A percentile compares a stretch with the other conserved stretches of the same genome.
These are phyloP conservation scores for Kodamaea ohmeri DNA, from an alignment of 1,139 yeast genomes.

Conservation along the genomic window DNA sequence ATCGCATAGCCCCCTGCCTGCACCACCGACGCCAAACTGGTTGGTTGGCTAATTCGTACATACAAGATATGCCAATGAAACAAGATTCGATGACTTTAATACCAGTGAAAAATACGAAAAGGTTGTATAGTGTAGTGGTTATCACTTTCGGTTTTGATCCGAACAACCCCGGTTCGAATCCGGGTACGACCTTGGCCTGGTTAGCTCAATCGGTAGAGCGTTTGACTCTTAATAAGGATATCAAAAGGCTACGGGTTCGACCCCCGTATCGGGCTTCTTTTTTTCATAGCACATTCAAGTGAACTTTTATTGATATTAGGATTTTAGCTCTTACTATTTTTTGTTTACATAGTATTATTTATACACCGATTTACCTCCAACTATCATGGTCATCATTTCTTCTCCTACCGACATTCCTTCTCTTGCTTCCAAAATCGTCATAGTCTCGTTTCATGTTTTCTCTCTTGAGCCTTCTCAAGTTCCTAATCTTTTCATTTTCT, in stretches of 20 bases:
- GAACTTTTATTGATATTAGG: background rate
- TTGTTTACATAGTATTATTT: too few relatives aligned
- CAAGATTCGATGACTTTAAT: too few relatives aligned
- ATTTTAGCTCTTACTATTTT: too few relatives aligned
- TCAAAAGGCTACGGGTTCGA: constrained; percentile 22
- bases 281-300: background rate
- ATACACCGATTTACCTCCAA: constrained; percentile 6
- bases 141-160: constrained; percentile 58
- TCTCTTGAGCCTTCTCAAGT: constrained; percentile 85
- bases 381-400: constrained; percentile 11
- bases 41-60: too few relatives aligned
- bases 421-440: constrained; percentile 34
- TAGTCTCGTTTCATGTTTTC: constrained; percentile 71
- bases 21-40: too few relatives aligned
- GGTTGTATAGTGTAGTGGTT: constrained; percentile 53
- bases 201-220: constrained; percentile 35
- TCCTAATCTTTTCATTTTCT: constrained; percentile 92
- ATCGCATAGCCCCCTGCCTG: too few relatives aligned
- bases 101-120: too few relatives aligned
- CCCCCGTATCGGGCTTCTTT: constrained; percentile 19
- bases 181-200: constrained; percentile 74
- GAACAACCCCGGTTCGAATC: constrained; percentile 93
- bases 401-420: constrained; percentile 26
- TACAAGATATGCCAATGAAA: too few relatives aligned
- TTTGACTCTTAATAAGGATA: constrained; percentile 25